Percentiles rank a stretch among this genome's conserved stretches.
Conservation (phyloP, 768 basidiomycete species). For the Coprinopsis cinerea region DNA sequence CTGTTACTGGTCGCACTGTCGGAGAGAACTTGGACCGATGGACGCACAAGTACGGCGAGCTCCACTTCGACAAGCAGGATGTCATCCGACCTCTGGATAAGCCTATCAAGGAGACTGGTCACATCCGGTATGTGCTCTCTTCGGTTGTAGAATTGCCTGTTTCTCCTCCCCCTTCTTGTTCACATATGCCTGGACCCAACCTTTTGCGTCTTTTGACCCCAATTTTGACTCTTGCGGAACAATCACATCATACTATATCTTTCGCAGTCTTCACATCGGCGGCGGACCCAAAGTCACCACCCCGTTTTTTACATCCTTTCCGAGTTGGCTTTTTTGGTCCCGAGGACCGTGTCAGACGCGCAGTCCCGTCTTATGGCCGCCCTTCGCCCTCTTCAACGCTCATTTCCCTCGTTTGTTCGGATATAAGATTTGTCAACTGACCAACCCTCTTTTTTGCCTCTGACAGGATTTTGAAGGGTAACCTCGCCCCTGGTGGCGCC, state of each 20-base stretch:
- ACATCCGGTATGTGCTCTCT: slow-evolving; percentile 60
- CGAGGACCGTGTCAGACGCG: too few species aligned
- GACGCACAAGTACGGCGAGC: slow-evolving; percentile 73
- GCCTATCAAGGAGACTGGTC: slow-evolving; percentile 86
- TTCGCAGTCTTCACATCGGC: slow-evolving; percentile 7
- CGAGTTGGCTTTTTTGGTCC: too few species aligned
- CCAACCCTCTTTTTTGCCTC: slow-evolving; percentile 1
- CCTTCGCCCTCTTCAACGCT: neutral
- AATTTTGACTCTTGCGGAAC: slow-evolving; percentile 6
- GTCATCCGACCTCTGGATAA: slow-evolving; percentile 83
- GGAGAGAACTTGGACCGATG: slow-evolving; percentile 92
- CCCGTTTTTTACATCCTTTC: slow-evolving; percentile 10
- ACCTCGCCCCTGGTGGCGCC: slow-evolving; percentile 92
- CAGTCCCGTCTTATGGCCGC: neutral
- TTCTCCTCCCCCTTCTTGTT: neutral
- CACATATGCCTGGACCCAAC: neutral
- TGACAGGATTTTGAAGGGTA: slow-evolving; percentile 79
- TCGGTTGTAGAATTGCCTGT: neutral
- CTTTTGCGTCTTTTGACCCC: slow-evolving; percentile 4
- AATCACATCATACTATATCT: slow-evolving; percentile 6
- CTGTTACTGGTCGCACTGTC: slow-evolving; percentile 84
- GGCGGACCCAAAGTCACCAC: neutral
- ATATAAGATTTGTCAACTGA: slow-evolving; percentile 13
- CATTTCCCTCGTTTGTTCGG: slow-evolving; percentile 8
- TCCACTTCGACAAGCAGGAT: slow-evolving; percentile 65